These are phyloP conservation scores for Chlorella sorokiniana DNA, from an alignment of 139 green algal genomes.

Conservation along the genomic window DNA sequence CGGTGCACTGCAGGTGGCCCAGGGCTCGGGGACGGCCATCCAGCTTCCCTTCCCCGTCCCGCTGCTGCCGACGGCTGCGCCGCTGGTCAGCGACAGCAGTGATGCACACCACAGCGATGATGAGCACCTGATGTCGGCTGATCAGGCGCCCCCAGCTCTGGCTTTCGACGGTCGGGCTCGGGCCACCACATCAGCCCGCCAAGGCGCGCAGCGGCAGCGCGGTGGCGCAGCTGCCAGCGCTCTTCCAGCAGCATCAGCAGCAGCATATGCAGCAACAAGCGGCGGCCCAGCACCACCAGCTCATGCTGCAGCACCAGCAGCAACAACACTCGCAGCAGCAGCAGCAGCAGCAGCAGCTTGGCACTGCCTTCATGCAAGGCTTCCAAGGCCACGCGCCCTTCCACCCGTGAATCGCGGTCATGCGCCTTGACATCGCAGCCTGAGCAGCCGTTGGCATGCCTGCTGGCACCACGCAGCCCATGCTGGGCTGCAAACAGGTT, in stretches of 20 bases:
- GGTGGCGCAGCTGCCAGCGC: constrained; percentile 6
- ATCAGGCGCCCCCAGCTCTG: background rate
- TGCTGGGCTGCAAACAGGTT: no score
- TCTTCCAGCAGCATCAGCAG: constrained; percentile 21
- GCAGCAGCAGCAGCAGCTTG: background rate
- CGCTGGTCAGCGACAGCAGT: background rate
- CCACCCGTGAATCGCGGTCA: background rate
- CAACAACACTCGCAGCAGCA: constrained; percentile 21
- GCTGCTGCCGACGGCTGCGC: background rate
- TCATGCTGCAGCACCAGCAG: constrained; percentile 17
- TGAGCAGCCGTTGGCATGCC: no score
- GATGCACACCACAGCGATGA: constrained; percentile 6
- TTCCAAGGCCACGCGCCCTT: constrained; percentile 5
- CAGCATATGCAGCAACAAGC: background rate
- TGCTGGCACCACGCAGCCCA: no score
- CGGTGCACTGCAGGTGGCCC: constrained; percentile 14
- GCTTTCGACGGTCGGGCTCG: constrained; percentile 1
- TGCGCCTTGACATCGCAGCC: no score
- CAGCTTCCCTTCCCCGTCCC: constrained; percentile 27
- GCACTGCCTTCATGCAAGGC: constrained; percentile 7
- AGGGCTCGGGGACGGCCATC: constrained; percentile 9
- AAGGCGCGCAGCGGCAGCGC: background rate
- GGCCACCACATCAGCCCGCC: constrained; percentile 21
- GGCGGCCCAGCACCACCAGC: background rate
- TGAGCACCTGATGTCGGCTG: constrained; percentile 16